Percentiles rank a stretch among this genome's conserved stretches.
phyloP scores from a whole-genome alignment of 768 basidiomycete genomes.

The Mycena venus region DNA sequence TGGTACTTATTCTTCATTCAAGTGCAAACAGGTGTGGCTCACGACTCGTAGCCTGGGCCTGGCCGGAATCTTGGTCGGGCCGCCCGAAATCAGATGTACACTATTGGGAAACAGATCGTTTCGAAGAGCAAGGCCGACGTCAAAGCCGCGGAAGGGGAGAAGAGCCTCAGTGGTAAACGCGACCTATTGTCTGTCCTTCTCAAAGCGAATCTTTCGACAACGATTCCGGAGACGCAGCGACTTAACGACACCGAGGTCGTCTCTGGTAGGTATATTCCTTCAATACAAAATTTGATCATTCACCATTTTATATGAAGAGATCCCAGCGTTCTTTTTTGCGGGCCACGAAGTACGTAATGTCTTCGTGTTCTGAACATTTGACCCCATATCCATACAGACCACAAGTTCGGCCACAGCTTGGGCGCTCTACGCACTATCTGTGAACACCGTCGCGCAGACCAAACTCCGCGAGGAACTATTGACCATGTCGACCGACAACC shows the following conservation, averaged over 20 bases:
- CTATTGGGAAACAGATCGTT: slow-evolving; percentile 54
- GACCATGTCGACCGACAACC: slow-evolving; percentile 43
- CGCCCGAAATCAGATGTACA: slow-evolving; percentile 44
- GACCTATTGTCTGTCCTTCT: slow-evolving; percentile 64
- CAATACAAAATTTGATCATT: neutral
- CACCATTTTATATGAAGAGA: slow-evolving; percentile 39
- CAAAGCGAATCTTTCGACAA: slow-evolving; percentile 63
- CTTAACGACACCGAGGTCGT: slow-evolving; percentile 64
- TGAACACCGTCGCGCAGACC: slow-evolving; percentile 52
- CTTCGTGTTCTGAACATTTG: neutral
- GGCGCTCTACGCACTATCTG: slow-evolving; percentile 57
- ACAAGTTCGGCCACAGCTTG: slow-evolving; percentile 42
- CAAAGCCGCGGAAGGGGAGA: slow-evolving; percentile 28
- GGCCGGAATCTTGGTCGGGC: slow-evolving; percentile 20
- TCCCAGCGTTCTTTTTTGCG: slow-evolving; percentile 57
- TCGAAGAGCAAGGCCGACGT: slow-evolving; percentile 52
- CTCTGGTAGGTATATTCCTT: slow-evolving; percentile 32
- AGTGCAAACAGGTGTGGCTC: slow-evolving; percentile 31
- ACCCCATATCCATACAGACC: neutral
- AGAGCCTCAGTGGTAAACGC: slow-evolving; percentile 44
- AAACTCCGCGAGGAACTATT: slow-evolving; percentile 60
- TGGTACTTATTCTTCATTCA: slow-evolving; percentile 44
- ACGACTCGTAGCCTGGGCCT: neutral
- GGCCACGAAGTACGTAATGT: slow-evolving; percentile 41
- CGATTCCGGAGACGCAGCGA: slow-evolving; percentile 56